Percentiles rank a stretch among this genome's conserved stretches.
These are phyloP conservation scores for Magnusiomyces ingens DNA, from an alignment of 1,139 yeast species.

Conservation along the genomic window DNA sequence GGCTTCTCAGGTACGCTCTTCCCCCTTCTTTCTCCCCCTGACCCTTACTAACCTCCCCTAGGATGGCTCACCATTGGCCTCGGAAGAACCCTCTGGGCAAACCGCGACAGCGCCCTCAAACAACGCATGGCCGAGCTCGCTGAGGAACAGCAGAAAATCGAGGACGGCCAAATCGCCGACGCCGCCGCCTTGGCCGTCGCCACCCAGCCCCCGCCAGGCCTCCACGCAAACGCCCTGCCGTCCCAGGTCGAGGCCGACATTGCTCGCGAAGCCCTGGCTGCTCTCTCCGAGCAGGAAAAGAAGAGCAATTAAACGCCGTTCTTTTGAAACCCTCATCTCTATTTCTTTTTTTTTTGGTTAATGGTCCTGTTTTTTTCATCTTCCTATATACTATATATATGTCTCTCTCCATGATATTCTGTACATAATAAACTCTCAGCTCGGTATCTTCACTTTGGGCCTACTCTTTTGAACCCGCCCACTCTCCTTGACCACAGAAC, in stretches of 20 bases:
- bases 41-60: slow-evolving; percentile 8
- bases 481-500: background rate
- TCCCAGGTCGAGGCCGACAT: slow-evolving; percentile 2
- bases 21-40: background rate
- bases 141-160: slow-evolving; percentile 5
- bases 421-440: background rate
- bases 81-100: slow-evolving; percentile 54
- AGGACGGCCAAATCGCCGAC: slow-evolving; percentile 3
- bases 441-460: background rate
- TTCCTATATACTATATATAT: background rate
- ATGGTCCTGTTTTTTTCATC: background rate
- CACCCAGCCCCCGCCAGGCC: background rate
- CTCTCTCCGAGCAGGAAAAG: slow-evolving; percentile 1
- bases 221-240: no score
- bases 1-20: slow-evolving; percentile 50
- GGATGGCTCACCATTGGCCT: slow-evolving; percentile 54
- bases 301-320: background rate
- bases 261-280: slow-evolving; percentile 3
- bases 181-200: background rate
- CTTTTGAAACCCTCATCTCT: background rate
- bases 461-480: background rate
- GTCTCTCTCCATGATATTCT: no score
- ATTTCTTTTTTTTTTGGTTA: background rate
- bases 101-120: slow-evolving; percentile 24
- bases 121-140: slow-evolving; percentile 7